A percentile compares a stretch with the other conserved stretches of the same genome.
These are phyloP conservation scores for Nymphaea thermarum DNA, from an alignment of 164 flowering plant genomes.

Conservation along the genomic window DNA sequence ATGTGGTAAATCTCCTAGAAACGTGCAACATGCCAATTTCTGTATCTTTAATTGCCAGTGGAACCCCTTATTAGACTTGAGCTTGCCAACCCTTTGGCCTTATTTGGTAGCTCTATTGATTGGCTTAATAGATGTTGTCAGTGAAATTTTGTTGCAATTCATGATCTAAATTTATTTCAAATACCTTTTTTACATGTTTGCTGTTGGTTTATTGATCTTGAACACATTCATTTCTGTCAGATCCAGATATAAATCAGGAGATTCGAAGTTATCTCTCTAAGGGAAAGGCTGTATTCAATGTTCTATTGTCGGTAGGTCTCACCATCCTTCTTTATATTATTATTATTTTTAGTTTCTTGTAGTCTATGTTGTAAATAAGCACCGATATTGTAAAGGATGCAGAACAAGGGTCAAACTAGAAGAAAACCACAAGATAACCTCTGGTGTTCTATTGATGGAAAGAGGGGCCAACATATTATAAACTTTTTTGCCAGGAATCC, in stretches of 20 bases:
- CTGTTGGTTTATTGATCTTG: neutral
- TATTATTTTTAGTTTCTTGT: too few species aligned
- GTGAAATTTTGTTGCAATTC: neutral
- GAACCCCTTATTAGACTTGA: neutral
- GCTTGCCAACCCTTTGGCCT: neutral
- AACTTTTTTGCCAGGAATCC: too few species aligned
- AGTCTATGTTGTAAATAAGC: too few species aligned
- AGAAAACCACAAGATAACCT: too few species aligned
- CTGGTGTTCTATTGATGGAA: too few species aligned
- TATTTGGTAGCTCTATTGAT: neutral
- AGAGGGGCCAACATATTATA: too few species aligned
- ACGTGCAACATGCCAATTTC: too few species aligned
- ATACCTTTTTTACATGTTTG: neutral
- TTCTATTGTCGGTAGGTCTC: slow-evolving; percentile 51
- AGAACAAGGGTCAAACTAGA: too few species aligned
- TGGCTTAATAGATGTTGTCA: neutral
- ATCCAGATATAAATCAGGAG: slow-evolving; percentile 78
- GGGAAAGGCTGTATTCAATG: slow-evolving; percentile 61
- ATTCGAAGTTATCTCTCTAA: slow-evolving; percentile 50
- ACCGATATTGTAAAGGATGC: too few species aligned
- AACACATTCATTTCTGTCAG: slow-evolving; percentile 21
- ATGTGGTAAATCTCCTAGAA: too few species aligned
- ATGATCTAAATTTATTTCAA: too few species aligned
- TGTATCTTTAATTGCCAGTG: neutral
- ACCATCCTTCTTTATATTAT: too few species aligned